Conservation (phyloP, 768 basidiomycete genomes). For the Lentinula edodes region DNA sequence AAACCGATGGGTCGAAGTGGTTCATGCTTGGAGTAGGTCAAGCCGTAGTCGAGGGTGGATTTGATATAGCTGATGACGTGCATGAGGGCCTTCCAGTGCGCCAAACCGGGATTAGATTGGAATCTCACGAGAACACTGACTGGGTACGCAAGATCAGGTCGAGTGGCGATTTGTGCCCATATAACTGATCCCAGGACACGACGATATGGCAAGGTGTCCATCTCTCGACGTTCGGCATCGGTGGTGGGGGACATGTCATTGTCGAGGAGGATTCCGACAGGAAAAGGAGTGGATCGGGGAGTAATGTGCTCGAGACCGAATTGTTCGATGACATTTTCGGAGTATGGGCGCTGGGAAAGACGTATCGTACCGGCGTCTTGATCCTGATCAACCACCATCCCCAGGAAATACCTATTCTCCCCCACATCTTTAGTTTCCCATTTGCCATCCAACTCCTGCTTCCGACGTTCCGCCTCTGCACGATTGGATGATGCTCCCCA, state of each 20-base stretch:
- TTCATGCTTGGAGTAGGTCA: neutral
- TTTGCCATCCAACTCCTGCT: conserved; percentile 1
- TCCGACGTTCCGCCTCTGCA: conserved; percentile 5
- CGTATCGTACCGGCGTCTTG: neutral
- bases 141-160: too few relatives aligned
- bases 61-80: neutral
- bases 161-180: too few relatives aligned
- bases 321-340: neutral
- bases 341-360: neutral
- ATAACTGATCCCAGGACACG: too few relatives aligned
- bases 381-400: neutral
- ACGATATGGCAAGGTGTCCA: too few relatives aligned
- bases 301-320: neutral
- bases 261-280: neutral
- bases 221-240: too few relatives aligned
- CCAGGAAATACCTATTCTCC: neutral
- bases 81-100: neutral
- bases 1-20: neutral
- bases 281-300: neutral
- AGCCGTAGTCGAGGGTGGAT: neutral
- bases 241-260: too few relatives aligned
- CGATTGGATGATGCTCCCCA: conserved; percentile 8
- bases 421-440: neutral
- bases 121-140: neutral
- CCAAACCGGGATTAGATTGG: neutral